A percentile compares a stretch with the other conserved stretches of the same genome.
Evolutionary conservation across 495 filamentous ascomycete species (phyloP).

Genomic region (Lophiotrema nucula): DNA sequence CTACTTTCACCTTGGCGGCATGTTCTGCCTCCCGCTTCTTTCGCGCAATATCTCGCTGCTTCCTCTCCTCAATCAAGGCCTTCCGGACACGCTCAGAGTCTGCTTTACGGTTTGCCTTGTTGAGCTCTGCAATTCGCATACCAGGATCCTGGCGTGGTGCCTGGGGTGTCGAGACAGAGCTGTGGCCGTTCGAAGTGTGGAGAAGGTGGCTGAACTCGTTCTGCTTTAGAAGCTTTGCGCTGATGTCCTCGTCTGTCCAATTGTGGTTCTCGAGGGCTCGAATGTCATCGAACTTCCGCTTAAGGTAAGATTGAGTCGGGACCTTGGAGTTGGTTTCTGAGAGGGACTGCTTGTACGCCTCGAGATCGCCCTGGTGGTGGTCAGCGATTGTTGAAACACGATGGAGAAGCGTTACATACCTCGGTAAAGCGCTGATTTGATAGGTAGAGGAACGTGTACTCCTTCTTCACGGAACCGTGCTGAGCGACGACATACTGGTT

Average conservation of each 20-base stretch:
- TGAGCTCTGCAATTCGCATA: slow-evolving; percentile 73
- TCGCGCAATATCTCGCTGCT: slow-evolving; percentile 15
- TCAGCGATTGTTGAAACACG: slow-evolving; percentile 34
- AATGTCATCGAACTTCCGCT: slow-evolving; percentile 75
- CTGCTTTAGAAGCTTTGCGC: slow-evolving; percentile 68
- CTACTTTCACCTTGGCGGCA: slow-evolving; percentile 42
- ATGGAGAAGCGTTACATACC: slow-evolving; percentile 3
- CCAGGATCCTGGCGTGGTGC: slow-evolving; percentile 50
- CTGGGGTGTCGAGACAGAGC: slow-evolving; percentile 2
- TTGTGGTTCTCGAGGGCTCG: slow-evolving; percentile 70
- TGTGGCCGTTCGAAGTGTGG: slow-evolving; percentile 29
- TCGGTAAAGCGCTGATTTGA: slow-evolving; percentile 31
- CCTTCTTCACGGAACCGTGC: slow-evolving; percentile 27
- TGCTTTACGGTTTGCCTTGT: slow-evolving; percentile 71
- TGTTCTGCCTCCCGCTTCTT: slow-evolving; percentile 52
- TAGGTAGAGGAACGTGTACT: slow-evolving; percentile 20
- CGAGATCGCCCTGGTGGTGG: slow-evolving; percentile 64
- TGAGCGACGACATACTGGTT: slow-evolving; percentile 28
- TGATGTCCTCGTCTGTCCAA: slow-evolving; percentile 78
- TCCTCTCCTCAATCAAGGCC: slow-evolving; percentile 75
- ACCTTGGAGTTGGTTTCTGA: slow-evolving; percentile 67
- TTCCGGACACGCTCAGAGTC: slow-evolving; percentile 80
- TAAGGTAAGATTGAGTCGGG: slow-evolving; percentile 64
- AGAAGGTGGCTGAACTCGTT: slow-evolving; percentile 47
- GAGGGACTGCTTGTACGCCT: slow-evolving; percentile 76